These are phyloP conservation scores for Margaritispora aquatica DNA, from an alignment of 495 filamentous ascomycete species.

Conservation along the genomic window DNA sequence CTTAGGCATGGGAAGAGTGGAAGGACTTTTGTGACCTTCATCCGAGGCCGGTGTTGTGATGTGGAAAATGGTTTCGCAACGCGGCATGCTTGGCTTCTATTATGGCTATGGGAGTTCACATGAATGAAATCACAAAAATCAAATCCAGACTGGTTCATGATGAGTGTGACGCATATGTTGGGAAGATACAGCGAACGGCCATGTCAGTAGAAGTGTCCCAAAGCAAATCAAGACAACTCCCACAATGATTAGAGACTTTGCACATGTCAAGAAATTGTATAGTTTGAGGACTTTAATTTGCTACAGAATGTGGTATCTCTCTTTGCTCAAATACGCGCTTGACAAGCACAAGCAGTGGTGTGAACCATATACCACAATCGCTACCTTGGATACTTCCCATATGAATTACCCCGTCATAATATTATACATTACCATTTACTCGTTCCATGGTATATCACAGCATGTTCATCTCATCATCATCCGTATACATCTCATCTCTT, in stretches of 20 bases:
- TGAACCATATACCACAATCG: not conserved
- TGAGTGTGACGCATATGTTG: not conserved
- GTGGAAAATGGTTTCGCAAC: conserved; percentile 2
- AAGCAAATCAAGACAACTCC: too few species aligned
- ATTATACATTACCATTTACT: not conserved
- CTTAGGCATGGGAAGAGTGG: too few species aligned
- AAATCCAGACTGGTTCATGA: not conserved
- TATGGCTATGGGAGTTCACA: conserved; percentile 20
- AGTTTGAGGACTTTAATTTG: too few species aligned
- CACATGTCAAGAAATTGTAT: too few species aligned
- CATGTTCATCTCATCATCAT: conserved; percentile 41
- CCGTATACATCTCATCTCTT: conserved; percentile 26
- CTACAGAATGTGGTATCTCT: too few species aligned
- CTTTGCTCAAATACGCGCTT: too few species aligned
- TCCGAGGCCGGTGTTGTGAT: conserved; percentile 3
- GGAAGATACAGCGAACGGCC: not conserved
- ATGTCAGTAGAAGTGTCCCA: too few species aligned
- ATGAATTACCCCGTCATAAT: not conserved
- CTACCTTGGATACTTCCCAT: not conserved
- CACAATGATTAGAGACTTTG: too few species aligned
- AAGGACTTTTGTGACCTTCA: not conserved
- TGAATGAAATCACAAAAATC: conserved; percentile 25
- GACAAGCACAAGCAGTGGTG: not conserved
- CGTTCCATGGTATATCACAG: conserved; percentile 21
- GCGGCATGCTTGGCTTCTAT: conserved; percentile 10